Conservation (phyloP, 2,329 filamentous ascomycete species). For the Apiospora sp. region DNA sequence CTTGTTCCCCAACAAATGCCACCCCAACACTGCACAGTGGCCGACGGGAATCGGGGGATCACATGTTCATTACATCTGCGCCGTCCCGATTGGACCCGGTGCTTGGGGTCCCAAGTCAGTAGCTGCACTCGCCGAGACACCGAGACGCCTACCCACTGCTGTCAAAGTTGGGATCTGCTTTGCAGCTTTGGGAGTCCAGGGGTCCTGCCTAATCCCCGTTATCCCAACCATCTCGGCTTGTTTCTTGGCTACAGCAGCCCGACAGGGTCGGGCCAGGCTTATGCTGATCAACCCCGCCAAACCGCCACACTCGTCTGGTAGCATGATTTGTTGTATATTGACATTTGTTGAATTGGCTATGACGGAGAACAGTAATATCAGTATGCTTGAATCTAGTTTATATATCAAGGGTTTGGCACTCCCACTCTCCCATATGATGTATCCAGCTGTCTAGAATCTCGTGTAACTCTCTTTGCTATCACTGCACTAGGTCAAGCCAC, state of each 20-base stretch:
- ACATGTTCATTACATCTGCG: background rate
- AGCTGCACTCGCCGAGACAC: background rate
- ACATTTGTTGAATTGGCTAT: conserved; percentile 11
- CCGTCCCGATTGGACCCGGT: background rate
- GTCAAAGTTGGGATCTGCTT: background rate
- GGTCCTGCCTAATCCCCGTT: background rate
- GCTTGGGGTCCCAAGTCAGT: background rate
- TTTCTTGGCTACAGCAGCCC: background rate
- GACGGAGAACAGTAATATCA: background rate
- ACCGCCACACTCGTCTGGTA: conserved; percentile 4
- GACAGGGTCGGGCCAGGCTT: background rate
- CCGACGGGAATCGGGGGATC: conserved; percentile 20
- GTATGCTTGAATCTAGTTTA: background rate
- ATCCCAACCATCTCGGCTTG: conserved; percentile 19
- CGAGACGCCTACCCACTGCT: background rate
- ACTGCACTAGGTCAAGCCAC: background rate
- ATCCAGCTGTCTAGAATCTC: background rate
- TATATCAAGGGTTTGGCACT: background rate
- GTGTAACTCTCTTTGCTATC: background rate
- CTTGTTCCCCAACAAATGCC: conserved; percentile 16
- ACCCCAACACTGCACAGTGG: conserved; percentile 9
- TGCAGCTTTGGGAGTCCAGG: background rate
- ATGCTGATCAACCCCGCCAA: conserved; percentile 10
- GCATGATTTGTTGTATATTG: background rate
- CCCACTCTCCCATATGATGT: background rate